phyloP scores from a whole-genome alignment of 108 stramenopile species.

The Poteriospumella lacustris region DNA sequence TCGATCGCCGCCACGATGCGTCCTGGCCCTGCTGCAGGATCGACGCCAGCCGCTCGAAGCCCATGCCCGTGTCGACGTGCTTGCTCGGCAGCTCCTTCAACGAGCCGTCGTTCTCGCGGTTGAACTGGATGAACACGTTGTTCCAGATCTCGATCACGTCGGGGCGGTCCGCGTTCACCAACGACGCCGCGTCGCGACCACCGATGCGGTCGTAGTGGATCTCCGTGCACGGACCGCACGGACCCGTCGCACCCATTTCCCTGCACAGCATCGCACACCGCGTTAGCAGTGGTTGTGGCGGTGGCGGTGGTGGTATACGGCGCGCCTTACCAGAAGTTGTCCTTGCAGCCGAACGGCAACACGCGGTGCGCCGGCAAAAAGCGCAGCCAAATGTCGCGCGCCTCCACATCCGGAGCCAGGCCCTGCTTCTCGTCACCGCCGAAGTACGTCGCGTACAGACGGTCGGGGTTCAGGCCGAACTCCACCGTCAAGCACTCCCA shows the following conservation, averaged over 20 bases:
- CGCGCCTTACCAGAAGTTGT: conserved; percentile 94
- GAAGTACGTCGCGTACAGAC: conserved; percentile 97
- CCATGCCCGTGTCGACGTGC: conserved; percentile 99
- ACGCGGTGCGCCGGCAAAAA: conserved; percentile 83
- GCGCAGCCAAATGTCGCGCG: conserved; percentile 78
- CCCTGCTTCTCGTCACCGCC: conserved; percentile 82
- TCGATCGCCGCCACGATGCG: conserved; percentile 78
- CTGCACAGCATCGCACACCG: conserved; percentile 5
- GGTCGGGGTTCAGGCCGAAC: conserved; percentile 66
- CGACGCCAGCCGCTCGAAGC: conserved; percentile 88
- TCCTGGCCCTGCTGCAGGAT: conserved; percentile 69
- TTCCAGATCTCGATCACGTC: conserved; percentile 92
- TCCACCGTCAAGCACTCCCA: conserved; percentile 91
- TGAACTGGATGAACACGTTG: conserved; percentile 97
- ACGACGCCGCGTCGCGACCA: conserved; percentile 75
- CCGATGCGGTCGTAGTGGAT: conserved; percentile 99
- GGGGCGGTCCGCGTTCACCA: conserved; percentile 91
- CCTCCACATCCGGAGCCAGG: conserved; percentile 79
- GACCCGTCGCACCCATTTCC: conserved; percentile 99
- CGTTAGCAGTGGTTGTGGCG: too few species aligned
- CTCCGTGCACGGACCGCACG: conserved; percentile 95
- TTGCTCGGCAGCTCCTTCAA: conserved; percentile 76
- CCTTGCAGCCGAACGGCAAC: conserved; percentile 70
- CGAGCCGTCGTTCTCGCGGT: conserved; percentile 78
- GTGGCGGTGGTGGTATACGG: too few species aligned